Base-by-base conservation (phyloP, 2,329 filamentous ascomycete genomes). In the Alternaria sp. region DNA sequence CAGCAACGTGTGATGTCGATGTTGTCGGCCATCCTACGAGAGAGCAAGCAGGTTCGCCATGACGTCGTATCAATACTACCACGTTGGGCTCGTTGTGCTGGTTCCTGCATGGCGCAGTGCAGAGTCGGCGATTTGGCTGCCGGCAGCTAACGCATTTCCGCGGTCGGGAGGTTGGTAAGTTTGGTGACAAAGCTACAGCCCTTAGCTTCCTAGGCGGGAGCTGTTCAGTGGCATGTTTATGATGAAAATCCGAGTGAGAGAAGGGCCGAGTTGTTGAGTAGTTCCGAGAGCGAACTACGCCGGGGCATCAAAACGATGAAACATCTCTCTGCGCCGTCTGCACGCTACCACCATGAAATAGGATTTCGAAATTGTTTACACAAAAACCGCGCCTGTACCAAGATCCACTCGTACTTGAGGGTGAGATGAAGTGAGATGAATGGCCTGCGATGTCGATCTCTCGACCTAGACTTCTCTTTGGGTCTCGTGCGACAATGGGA, bases 91-190 rank as follows among this genome's bases (percentile, higher is more conserved):
- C 36, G 36, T 40, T 40, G 36, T 40, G 36, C 9, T 40, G 36
- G 36, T 40, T 40, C 30, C 52, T 55, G 44, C 52, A 50, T 26
- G 30, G 23, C 36, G 21, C 58, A 59, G 19, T 46, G 21, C 32
- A 52, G 36, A 54, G 43, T 60, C 43, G 51, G 58, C 58, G 40
- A 56, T 60, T 28, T 30, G 50, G 19, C 17, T 51, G 43, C 50
- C 61, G 61, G 56, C 43, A 60, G 50, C 61, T 62, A 62, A 55
- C 26, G 44, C 30, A 26, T 51, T 19, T 50, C 50, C 57, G 32
- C 61, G 61, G 30, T 45, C 32, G 50, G 45, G 43, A 60, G 50
- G 43, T 55, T 60, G 49, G 49, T 36, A 40, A n/a, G 26, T 25
- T 40, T 59, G 36, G 40, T 32, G 56, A 13, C 55, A 55, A 49